Base-by-base conservation (phyloP, 441 rosid genomes). In the Pelargonium cotyledonis region DNA sequence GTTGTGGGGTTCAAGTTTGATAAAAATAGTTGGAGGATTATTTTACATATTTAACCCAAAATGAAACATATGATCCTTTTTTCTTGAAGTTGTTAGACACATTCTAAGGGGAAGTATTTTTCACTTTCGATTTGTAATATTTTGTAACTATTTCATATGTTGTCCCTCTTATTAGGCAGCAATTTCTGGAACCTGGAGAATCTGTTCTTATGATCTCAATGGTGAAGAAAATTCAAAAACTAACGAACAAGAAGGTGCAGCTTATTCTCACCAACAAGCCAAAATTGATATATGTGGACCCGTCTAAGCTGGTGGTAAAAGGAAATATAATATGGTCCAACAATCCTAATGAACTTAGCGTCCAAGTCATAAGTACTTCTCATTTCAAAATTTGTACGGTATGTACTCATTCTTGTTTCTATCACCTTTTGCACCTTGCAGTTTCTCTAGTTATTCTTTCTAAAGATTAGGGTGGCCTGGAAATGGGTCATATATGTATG, bases 201-300 rank as follows among this genome's bases (percentile, higher is more conserved):
- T 90, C 98, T 12, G 92, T 95, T 78, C 76, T 92, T 29, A 95
- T 95, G 99, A 95, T 95, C 81, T 89, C 99, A 44, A 89, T 88
- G 81, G 96, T 95, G 81, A 95, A 92, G 88, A 92, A 90, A 83
- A 76, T 95, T 66, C 92, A 85, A 81, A 95, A 95, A 76, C 62
- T 92, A 77, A 83, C 98, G 3, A 95, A 88, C 86, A 92, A 95
- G 85, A 95, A 95, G 76, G 98, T 95, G 85, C 99, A 95, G 80
- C 96, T 95, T 63, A 92, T 95, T 73, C 98, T 95, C 53, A 95
- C 99, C 68, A 89, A 88, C 85, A 95, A 92, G 73, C 99, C 99
- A 16, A 92, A 82, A 76, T 78, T 95, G 79, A 86, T 95, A 40
- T 95, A 92, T 6, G 96, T 90, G 44, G 98, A 95, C 74, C 98